A percentile compares a stretch with the other conserved stretches of the same genome.
Conservation (phyloP, 2,329 filamentous ascomycete genomes). For the Arachnomyces sp. region DNA sequence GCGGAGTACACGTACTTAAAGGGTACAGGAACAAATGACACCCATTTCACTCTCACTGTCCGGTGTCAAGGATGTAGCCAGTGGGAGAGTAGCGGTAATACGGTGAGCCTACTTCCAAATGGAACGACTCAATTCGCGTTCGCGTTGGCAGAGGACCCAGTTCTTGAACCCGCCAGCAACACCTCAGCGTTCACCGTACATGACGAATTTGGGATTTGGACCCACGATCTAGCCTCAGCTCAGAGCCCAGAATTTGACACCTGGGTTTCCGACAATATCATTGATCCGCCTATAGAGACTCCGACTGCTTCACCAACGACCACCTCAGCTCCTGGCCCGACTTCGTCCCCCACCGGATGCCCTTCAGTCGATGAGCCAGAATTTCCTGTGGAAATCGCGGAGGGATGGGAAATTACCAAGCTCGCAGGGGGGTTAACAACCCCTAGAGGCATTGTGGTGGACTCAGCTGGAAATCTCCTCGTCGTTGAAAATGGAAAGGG, state of each 20-base stretch:
- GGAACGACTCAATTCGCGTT: slow-evolving; percentile 20
- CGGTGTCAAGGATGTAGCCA: slow-evolving; percentile 21
- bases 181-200: slow-evolving; percentile 25
- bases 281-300: too few species aligned
- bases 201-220: slow-evolving; percentile 21
- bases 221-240: slow-evolving; percentile 18
- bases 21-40: slow-evolving; percentile 23
- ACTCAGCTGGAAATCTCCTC: slow-evolving; percentile 41
- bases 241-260: background rate
- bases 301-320: too few species aligned
- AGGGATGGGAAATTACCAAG: slow-evolving; percentile 27
- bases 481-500: slow-evolving; percentile 38
- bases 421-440: slow-evolving; percentile 39
- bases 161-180: slow-evolving; percentile 23
- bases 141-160: slow-evolving; percentile 15
- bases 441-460: slow-evolving; percentile 43
- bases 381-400: background rate
- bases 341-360: background rate
- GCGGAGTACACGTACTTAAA: slow-evolving; percentile 18
- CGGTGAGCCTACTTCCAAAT: too few species aligned
- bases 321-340: too few species aligned
- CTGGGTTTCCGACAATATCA: background rate
- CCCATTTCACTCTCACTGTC: slow-evolving; percentile 26
- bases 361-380: background rate
- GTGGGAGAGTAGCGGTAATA: too few species aligned